A percentile compares a stretch with the other conserved stretches of the same genome.
Evolutionary conservation across 2,329 filamentous ascomycete genomes (phyloP).

Genomic region (Pyrenophora seminiperda): DNA sequence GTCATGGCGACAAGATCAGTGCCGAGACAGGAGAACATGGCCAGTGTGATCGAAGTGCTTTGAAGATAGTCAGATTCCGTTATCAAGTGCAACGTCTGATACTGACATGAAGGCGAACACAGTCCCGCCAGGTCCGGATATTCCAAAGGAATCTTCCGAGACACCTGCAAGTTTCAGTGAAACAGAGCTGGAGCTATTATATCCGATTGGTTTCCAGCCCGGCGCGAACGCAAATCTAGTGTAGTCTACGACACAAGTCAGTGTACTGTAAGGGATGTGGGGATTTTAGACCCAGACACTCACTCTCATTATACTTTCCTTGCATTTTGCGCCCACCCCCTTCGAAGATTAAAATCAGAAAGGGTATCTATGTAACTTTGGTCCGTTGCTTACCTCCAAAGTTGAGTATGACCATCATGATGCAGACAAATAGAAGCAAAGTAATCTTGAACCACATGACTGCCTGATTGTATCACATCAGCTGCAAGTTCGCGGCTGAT

Average conservation of each 20-base stretch:
- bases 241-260: slow-evolving; percentile 21
- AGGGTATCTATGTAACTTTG: slow-evolving; percentile 1
- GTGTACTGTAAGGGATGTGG: not conserved
- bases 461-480: slow-evolving; percentile 14
- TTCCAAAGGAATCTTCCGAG: slow-evolving; percentile 22
- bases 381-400: slow-evolving; percentile 23
- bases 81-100: not conserved
- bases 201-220: slow-evolving; percentile 34
- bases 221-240: slow-evolving; percentile 25
- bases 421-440: slow-evolving; percentile 32
- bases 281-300: not conserved
- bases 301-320: slow-evolving; percentile 19
- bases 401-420: slow-evolving; percentile 37
- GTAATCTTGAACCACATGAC: slow-evolving; percentile 41
- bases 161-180: slow-evolving; percentile 13
- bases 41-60: slow-evolving; percentile 36
- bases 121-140: slow-evolving; percentile 31
- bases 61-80: not conserved
- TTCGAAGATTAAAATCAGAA: not conserved
- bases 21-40: slow-evolving; percentile 43
- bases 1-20: slow-evolving; percentile 41
- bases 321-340: slow-evolving; percentile 15
- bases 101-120: slow-evolving; percentile 39
- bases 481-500: not conserved
- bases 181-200: slow-evolving; percentile 7